A percentile compares a stretch with the other conserved stretches of the same genome.
phyloP scores from a whole-genome alignment of 495 filamentous ascomycete species.

The Penicillium nucicola region DNA sequence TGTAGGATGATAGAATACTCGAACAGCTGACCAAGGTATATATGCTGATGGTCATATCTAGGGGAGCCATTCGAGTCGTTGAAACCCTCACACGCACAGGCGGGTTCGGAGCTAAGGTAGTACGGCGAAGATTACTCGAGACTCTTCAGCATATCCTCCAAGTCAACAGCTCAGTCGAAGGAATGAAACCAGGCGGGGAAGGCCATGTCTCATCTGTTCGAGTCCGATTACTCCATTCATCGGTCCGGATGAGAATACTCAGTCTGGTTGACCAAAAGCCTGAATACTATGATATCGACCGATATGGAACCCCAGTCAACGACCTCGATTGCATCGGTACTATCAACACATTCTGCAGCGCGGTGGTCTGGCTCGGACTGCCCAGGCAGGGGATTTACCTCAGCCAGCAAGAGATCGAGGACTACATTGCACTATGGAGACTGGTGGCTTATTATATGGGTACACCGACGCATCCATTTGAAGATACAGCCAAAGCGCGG shows the following conservation, averaged over 20 bases:
- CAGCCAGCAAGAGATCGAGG: slow-evolving; percentile 55
- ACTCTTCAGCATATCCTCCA: slow-evolving; percentile 75
- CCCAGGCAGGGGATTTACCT: slow-evolving; percentile 71
- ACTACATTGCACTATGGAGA: slow-evolving; percentile 76
- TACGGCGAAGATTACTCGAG: slow-evolving; percentile 67
- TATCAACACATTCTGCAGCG: slow-evolving; percentile 64
- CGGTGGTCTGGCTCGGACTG: slow-evolving; percentile 63
- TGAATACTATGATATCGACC: slow-evolving; percentile 59
- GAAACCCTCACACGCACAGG: slow-evolving; percentile 76
- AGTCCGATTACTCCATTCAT: slow-evolving; percentile 73
- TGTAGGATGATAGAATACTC: slow-evolving; percentile 13
- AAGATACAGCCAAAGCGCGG: slow-evolving; percentile 50
- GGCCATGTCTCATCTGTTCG: slow-evolving; percentile 66
- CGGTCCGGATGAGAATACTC: slow-evolving; percentile 64
- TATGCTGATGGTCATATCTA: slow-evolving; percentile 11
- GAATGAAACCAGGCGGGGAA: slow-evolving; percentile 64
- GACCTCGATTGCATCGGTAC: slow-evolving; percentile 72
- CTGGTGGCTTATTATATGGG: slow-evolving; percentile 71
- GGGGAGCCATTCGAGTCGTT: slow-evolving; percentile 58
- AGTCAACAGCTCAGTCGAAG: slow-evolving; percentile 61
- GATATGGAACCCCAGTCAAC: slow-evolving; percentile 67
- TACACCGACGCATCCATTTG: slow-evolving; percentile 57
- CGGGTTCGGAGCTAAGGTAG: slow-evolving; percentile 69
- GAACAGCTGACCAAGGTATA: neutral
- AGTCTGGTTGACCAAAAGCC: slow-evolving; percentile 51